phyloP scores from a whole-genome alignment of 2,329 filamentous ascomycete species.

The Colletotrichum filicis region DNA sequence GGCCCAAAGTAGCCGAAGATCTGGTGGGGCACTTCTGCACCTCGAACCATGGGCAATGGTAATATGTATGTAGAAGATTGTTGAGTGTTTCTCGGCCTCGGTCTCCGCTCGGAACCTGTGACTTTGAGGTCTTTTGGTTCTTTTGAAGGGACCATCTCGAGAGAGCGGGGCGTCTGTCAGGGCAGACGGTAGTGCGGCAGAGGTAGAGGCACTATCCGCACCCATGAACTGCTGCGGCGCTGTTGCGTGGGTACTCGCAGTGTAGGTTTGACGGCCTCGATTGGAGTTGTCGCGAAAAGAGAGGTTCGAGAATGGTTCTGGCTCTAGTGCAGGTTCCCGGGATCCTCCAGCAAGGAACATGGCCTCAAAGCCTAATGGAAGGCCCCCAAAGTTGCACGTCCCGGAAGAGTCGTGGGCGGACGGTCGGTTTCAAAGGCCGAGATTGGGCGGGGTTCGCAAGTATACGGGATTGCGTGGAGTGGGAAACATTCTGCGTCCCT shows the following conservation, averaged over 20 bases:
- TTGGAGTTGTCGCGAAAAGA: slow-evolving; percentile 1
- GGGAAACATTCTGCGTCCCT: slow-evolving; percentile 18
- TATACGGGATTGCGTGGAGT: neutral
- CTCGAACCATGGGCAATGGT: neutral
- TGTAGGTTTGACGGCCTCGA: neutral
- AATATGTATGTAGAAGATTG: neutral
- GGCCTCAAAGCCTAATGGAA: neutral
- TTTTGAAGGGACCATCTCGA: neutral
- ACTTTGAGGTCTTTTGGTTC: neutral
- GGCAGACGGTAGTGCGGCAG: neutral
- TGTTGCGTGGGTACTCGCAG: neutral
- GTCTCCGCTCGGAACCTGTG: neutral
- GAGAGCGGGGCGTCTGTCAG: neutral
- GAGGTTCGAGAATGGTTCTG: neutral
- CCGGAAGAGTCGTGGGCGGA: neutral
- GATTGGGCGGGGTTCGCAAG: slow-evolving; percentile 16
- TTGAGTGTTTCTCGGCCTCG: slow-evolving; percentile 1
- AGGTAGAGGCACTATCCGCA: neutral
- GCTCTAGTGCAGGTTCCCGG: slow-evolving; percentile 29
- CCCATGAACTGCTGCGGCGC: neutral
- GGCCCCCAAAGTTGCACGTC: neutral
- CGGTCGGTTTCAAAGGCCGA: neutral
- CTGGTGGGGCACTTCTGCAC: slow-evolving; percentile 13
- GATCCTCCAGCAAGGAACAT: slow-evolving; percentile 19
- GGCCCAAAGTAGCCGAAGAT: slow-evolving; percentile 10